Evolutionary conservation across 805 yeast species (phyloP).

Genomic region (Yarrowia divulgata): DNA sequence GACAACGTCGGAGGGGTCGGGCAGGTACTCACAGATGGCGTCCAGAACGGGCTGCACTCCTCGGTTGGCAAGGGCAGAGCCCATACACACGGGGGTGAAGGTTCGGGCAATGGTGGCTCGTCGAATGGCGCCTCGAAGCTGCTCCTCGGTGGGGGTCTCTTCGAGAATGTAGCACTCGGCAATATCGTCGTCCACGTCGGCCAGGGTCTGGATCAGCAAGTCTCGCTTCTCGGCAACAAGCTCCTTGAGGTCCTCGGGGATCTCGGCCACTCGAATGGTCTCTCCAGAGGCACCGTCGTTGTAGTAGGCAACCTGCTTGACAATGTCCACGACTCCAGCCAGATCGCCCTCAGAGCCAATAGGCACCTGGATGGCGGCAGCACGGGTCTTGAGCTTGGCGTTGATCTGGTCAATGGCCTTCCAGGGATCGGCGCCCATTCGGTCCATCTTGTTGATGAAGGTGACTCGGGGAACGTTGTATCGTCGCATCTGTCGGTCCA

Average conservation of each 20-base stretch:
- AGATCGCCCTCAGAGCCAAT: conserved; percentile 90
- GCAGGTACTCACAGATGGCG: conserved; percentile 94
- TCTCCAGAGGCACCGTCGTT: conserved; percentile 94
- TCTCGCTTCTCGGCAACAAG: conserved; percentile 91
- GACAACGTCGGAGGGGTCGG: conserved; percentile 91
- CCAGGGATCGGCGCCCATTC: conserved; percentile 99
- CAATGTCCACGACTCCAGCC: conserved; percentile 89
- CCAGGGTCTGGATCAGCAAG: conserved; percentile 86
- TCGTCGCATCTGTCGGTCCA: conserved; percentile 98
- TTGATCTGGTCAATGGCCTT: conserved; percentile 91
- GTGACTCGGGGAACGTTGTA: conserved; percentile 97
- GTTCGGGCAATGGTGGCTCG: conserved; percentile 93
- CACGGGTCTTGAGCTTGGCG: conserved; percentile 84
- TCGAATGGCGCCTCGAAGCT: conserved; percentile 88
- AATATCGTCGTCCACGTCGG: conserved; percentile 97
- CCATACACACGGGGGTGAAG: conserved; percentile 99
- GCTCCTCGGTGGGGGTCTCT: conserved; percentile 80
- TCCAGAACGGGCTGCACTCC: conserved; percentile 96
- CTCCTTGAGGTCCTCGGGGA: conserved; percentile 82
- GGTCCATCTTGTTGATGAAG: conserved; percentile 97
- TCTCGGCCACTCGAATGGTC: conserved; percentile 62
- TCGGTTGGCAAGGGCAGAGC: conserved; percentile 95
- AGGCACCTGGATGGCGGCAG: conserved; percentile 98
- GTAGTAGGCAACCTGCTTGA: conserved; percentile 84
- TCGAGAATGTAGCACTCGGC: conserved; percentile 94